Conservation (phyloP, 768 basidiomycete species). For the Tulasnella calospora region DNA sequence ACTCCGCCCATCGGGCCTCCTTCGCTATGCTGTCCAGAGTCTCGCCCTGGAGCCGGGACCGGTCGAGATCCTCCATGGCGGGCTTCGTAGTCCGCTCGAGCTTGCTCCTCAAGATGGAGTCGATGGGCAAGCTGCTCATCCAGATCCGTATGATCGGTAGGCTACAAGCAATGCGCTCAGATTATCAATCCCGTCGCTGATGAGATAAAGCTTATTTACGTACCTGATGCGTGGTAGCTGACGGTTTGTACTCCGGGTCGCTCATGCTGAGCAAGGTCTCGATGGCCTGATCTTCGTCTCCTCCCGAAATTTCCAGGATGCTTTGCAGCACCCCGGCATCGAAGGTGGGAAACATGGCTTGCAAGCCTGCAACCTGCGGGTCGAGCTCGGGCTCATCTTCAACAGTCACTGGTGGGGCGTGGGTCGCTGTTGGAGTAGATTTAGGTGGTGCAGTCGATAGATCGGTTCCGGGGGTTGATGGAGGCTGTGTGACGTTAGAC, state of each 20-base stretch:
- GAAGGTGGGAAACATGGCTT: slow-evolving; percentile 74
- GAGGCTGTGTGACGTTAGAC: slow-evolving; percentile 16
- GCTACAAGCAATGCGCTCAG: background rate
- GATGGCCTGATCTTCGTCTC: slow-evolving; percentile 68
- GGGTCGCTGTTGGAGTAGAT: slow-evolving; percentile 14
- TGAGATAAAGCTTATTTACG: background rate
- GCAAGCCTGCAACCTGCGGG: slow-evolving; percentile 52
- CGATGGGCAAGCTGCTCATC: slow-evolving; percentile 76
- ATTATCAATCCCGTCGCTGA: background rate
- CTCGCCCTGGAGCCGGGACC: background rate
- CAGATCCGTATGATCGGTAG: slow-evolving; percentile 59
- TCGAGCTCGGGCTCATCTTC: slow-evolving; percentile 33
- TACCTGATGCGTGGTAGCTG: slow-evolving; percentile 4
- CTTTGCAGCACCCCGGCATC: slow-evolving; percentile 66
- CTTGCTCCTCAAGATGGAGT: slow-evolving; percentile 55
- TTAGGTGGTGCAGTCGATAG: background rate
- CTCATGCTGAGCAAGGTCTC: slow-evolving; percentile 79
- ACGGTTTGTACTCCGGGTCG: slow-evolving; percentile 65
- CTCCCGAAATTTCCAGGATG: slow-evolving; percentile 66
- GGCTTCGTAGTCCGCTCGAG: slow-evolving; percentile 23
- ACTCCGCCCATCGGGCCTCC: background rate
- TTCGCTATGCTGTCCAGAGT: background rate
- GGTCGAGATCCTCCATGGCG: slow-evolving; percentile 1
- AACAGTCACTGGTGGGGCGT: background rate
- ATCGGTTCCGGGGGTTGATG: background rate